Evolutionary conservation across 805 yeast species (phyloP).

Genomic region (Yarrowia porcina): DNA sequence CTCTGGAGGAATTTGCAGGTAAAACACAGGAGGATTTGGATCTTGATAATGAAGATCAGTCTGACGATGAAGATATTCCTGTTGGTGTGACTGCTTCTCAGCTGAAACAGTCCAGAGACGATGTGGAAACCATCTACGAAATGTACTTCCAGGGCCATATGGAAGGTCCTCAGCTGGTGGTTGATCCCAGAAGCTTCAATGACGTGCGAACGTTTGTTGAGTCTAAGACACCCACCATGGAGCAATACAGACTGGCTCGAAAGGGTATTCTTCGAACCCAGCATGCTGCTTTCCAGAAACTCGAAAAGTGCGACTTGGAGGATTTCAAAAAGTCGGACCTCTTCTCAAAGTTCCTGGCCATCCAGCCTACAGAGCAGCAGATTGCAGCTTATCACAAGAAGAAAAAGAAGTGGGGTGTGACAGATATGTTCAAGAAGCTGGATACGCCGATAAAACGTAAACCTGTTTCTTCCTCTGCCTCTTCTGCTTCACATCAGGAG

Average conservation of each 20-base stretch:
- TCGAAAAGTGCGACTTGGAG: conserved; percentile 54
- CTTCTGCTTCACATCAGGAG: neutral
- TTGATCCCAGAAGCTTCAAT: conserved; percentile 23
- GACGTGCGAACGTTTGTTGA: conserved; percentile 43
- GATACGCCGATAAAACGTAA: conserved; percentile 1
- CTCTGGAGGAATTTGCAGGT: conserved; percentile 52
- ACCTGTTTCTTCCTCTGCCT: neutral
- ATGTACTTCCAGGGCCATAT: conserved; percentile 42
- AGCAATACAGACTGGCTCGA: conserved; percentile 52
- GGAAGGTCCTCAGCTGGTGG: conserved; percentile 19
- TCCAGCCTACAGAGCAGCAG: conserved; percentile 16
- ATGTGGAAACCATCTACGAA: conserved; percentile 49
- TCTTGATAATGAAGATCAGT: conserved; percentile 35
- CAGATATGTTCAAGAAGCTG: conserved; percentile 16
- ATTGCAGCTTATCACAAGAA: conserved; percentile 6
- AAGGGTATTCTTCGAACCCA: conserved; percentile 60
- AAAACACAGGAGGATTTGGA: conserved; percentile 36
- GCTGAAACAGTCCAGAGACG: conserved; percentile 40
- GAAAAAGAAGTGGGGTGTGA: conserved; percentile 7
- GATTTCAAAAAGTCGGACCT: conserved; percentile 58
- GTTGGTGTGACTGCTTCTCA: neutral
- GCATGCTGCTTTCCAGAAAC: conserved; percentile 46
- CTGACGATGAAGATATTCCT: conserved; percentile 27
- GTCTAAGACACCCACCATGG: conserved; percentile 29
- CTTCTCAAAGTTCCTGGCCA: conserved; percentile 44